Evolutionary conservation across 1,139 yeast genomes (phyloP).

Genomic region (Pichia terricola): DNA sequence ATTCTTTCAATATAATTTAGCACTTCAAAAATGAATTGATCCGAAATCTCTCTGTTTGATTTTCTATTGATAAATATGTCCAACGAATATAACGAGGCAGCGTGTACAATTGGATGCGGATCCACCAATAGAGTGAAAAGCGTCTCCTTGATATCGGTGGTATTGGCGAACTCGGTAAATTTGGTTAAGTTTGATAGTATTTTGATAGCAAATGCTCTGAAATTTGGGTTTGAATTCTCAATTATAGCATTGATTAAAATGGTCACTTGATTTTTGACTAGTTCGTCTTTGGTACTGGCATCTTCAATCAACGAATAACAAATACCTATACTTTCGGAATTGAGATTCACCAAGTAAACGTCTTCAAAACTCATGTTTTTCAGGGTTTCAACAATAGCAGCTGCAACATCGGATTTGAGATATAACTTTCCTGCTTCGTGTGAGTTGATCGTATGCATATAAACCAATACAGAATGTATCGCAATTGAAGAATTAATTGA

Average conservation of each 20-base stretch:
- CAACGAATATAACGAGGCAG: conserved; percentile 58
- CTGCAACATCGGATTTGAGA: conserved; percentile 39
- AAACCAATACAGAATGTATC: conserved; percentile 45
- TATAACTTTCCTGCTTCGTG: conserved; percentile 12
- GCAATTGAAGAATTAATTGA: conserved; percentile 56
- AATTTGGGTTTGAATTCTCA: conserved; percentile 47
- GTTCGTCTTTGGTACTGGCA: conserved; percentile 25
- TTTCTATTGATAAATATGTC: conserved; percentile 42
- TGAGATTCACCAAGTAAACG: conserved; percentile 35
- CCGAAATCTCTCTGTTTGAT: conserved; percentile 42
- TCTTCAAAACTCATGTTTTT: conserved; percentile 35
- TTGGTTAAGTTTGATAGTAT: conserved; percentile 53
- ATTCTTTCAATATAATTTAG: conserved; percentile 38
- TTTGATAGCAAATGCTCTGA: conserved; percentile 56
- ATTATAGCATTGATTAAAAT: conserved; percentile 54
- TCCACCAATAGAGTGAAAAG: conserved; percentile 56
- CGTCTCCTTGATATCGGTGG: conserved; percentile 42
- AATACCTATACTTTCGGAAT: conserved; percentile 63
- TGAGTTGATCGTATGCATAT: conserved; percentile 25
- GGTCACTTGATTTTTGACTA: conserved; percentile 40
- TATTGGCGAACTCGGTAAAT: conserved; percentile 31
- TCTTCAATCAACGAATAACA: conserved; percentile 34
- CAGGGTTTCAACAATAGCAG: conserved; percentile 48
- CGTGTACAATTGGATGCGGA: conserved; percentile 78
- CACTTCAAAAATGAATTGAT: conserved; percentile 33